These are phyloP conservation scores for Penicillium sp. DNA, from an alignment of 2,329 filamentous ascomycete genomes.

Conservation along the genomic window DNA sequence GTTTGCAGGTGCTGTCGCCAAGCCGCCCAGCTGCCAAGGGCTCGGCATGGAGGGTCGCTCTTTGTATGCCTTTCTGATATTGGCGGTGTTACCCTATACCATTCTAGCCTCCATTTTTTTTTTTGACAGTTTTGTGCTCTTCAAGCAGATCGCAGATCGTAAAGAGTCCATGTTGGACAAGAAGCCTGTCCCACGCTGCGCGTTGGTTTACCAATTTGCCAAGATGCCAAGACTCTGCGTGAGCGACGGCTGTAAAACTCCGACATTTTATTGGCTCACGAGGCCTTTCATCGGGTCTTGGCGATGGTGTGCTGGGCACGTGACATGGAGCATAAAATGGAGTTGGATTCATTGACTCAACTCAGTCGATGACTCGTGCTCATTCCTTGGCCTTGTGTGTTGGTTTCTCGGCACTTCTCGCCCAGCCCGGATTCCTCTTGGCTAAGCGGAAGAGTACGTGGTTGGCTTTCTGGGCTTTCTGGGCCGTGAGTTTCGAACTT, in stretches of 20 bases:
- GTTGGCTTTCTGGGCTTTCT: constrained; percentile 4
- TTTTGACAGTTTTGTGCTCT: not conserved
- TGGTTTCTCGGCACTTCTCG: constrained; percentile 10
- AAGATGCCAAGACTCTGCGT: constrained; percentile 20
- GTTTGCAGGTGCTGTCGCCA: constrained; percentile 24
- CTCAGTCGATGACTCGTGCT: no score
- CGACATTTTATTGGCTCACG: constrained; percentile 12
- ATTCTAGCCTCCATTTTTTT: not conserved
- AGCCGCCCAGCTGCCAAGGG: constrained; percentile 31
- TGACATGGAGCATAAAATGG: not conserved
- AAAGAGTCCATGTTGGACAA: constrained; percentile 2
- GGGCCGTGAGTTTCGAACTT: not conserved
- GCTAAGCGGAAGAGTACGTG: constrained; percentile 15
- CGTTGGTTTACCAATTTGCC: constrained; percentile 20
- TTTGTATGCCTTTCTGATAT: not conserved
- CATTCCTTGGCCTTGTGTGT: constrained; percentile 4
- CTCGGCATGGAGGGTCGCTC: constrained; percentile 25
- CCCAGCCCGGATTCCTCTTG: constrained; percentile 8
- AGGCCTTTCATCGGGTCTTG: not conserved
- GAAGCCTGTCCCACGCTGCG: constrained; percentile 10
- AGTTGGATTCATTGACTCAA: no score
- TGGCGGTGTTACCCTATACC: not conserved
- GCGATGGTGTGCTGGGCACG: not conserved
- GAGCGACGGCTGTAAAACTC: constrained; percentile 2
- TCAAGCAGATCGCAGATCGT: not conserved